These are phyloP conservation scores for Pseudogymnoascus sp. DNA, from an alignment of 2,329 filamentous ascomycete species.

Conservation along the genomic window DNA sequence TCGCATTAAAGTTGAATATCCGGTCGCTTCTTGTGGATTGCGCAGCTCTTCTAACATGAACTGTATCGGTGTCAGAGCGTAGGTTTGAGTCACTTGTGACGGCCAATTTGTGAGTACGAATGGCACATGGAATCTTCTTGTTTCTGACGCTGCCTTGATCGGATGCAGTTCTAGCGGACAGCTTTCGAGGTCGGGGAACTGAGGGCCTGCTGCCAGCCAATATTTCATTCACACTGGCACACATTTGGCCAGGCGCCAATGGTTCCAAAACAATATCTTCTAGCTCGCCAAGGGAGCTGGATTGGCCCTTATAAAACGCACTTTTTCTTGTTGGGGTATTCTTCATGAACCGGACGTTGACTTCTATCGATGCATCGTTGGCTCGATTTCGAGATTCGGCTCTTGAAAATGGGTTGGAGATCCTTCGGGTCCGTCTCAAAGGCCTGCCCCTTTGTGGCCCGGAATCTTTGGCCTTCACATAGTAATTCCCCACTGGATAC, in stretches of 20 bases:
- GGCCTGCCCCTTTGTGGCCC: slow-evolving; percentile 19
- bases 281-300: slow-evolving; percentile 11
- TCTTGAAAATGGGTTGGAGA: slow-evolving; percentile 20
- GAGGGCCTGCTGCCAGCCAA: neutral
- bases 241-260: slow-evolving; percentile 18
- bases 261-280: slow-evolving; percentile 27
- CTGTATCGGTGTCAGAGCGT: neutral
- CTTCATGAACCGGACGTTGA: slow-evolving; percentile 19
- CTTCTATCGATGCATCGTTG: slow-evolving; percentile 20
- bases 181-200: neutral
- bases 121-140: neutral
- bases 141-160: neutral
- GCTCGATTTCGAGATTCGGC: slow-evolving; percentile 21
- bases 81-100: neutral
- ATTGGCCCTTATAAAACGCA: slow-evolving; percentile 1
- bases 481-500: neutral
- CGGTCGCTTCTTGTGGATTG: neutral
- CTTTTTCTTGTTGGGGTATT: slow-evolving; percentile 19
- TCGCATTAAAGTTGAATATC: neutral
- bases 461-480: neutral
- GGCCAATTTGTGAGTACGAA: neutral
- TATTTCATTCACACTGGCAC: slow-evolving; percentile 16
- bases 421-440: slow-evolving; percentile 16
- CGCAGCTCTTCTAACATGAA: too few species aligned
- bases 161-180: neutral